phyloP scores from a whole-genome alignment of 805 yeast species.

The Hanseniaspora mollemarum region DNA sequence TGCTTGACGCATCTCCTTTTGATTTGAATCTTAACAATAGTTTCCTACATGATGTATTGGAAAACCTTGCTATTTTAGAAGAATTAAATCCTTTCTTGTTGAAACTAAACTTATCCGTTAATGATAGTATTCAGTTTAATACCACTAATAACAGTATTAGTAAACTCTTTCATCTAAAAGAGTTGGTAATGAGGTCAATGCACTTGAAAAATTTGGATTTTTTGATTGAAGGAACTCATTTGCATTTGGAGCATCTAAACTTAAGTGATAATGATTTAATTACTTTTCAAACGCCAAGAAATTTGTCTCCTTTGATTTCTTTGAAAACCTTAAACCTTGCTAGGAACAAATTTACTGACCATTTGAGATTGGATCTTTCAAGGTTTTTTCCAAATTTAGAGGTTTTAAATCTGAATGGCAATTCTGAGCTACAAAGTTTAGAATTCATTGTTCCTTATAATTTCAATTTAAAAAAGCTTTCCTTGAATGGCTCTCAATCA shows the following conservation, averaged over 20 bases:
- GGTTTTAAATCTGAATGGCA: constrained; percentile 1
- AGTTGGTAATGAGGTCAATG: constrained; percentile 5
- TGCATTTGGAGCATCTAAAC: constrained; percentile 12
- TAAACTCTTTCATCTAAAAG: constrained; percentile 2
- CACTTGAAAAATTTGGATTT: constrained; percentile 8
- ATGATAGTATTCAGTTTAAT: not conserved
- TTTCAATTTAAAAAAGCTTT: constrained; percentile 4
- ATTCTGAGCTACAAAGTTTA: not conserved
- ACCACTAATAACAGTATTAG: not conserved
- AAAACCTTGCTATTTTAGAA: constrained; percentile 1
- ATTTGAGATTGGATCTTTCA: constrained; percentile 1
- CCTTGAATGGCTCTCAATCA: not conserved
- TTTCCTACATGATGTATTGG: not conserved
- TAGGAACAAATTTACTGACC: not conserved
- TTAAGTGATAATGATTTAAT: constrained; percentile 8
- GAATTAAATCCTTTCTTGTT: constrained; percentile 13
- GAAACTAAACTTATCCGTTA: constrained; percentile 6
- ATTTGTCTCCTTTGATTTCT: not conserved
- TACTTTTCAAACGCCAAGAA: not conserved
- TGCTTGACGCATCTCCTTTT: constrained; percentile 6
- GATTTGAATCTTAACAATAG: not conserved
- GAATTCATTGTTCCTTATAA: constrained; percentile 2
- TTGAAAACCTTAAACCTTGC: constrained; percentile 11
- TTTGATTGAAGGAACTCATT: not conserved
- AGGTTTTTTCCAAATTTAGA: constrained; percentile 2